phyloP scores from a whole-genome alignment of 1,139 yeast species.

The Suhomyces panamericanus region DNA sequence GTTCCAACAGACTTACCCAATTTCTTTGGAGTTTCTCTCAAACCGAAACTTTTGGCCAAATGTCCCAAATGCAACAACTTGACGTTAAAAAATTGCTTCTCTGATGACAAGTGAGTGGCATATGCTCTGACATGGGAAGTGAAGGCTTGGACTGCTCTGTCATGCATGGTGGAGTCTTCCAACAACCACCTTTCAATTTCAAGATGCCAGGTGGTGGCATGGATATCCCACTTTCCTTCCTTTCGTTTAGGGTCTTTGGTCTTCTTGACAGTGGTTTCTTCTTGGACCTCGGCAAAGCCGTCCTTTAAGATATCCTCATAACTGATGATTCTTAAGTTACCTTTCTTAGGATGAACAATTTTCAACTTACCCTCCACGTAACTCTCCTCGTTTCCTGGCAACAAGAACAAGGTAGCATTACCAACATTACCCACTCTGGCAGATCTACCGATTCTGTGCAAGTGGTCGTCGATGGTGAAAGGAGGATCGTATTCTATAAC shows the following conservation, averaged over 20 bases:
- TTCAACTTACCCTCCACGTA: slow-evolving; percentile 59
- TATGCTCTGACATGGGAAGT: slow-evolving; percentile 91
- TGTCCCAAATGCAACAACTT: slow-evolving; percentile 88
- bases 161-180: slow-evolving; percentile 61
- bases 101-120: slow-evolving; percentile 88
- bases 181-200: slow-evolving; percentile 85
- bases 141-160: slow-evolving; percentile 72
- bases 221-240: slow-evolving; percentile 76
- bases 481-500: slow-evolving; percentile 73
- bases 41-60: slow-evolving; percentile 89
- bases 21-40: slow-evolving; percentile 90
- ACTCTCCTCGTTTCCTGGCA: slow-evolving; percentile 87
- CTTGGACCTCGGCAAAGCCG: slow-evolving; percentile 54
- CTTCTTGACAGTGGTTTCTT: slow-evolving; percentile 11
- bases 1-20: slow-evolving; percentile 47
- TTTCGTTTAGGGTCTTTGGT: slow-evolving; percentile 31
- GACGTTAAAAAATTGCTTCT: slow-evolving; percentile 76
- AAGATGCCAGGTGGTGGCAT: slow-evolving; percentile 96
- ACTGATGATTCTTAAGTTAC: slow-evolving; percentile 34
- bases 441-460: slow-evolving; percentile 73
- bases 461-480: slow-evolving; percentile 67
- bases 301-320: slow-evolving; percentile 56
- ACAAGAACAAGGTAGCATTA: slow-evolving; percentile 65
- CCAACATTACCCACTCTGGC: slow-evolving; percentile 74
- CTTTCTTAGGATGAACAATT: slow-evolving; percentile 61